phyloP scores from a whole-genome alignment of 108 stramenopile genomes.

The Licmophora abbreviata region DNA sequence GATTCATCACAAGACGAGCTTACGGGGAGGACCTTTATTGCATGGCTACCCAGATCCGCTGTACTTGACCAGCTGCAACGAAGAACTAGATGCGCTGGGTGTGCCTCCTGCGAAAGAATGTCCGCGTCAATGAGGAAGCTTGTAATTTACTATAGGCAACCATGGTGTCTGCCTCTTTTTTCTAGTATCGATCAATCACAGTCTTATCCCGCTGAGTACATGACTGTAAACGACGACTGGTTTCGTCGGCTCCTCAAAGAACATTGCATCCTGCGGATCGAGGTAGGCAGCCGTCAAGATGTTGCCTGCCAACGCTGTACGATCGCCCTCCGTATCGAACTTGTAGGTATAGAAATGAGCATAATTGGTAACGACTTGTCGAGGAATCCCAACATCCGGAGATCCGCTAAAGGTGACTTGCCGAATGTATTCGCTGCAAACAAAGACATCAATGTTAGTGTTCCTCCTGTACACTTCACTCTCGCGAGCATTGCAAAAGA shows the following conservation, averaged over 20 bases:
- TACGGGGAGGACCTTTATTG: no score
- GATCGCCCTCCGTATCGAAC: conserved; percentile 5
- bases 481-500: conserved; percentile 76
- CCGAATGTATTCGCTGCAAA: conserved; percentile 63
- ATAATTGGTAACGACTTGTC: conserved; percentile 67
- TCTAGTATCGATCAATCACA: no score
- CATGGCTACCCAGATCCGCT: no score
- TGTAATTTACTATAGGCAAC: no score
- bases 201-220: conserved; percentile 32
- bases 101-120: no score
- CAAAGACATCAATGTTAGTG: conserved; percentile 34
- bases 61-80: no score
- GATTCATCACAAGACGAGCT: no score
- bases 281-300: conserved; percentile 66
- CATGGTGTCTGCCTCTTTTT: no score
- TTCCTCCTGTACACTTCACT: conserved; percentile 29
- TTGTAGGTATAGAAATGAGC: conserved; percentile 78
- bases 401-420: conserved; percentile 76
- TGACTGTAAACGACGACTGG: conserved; percentile 76
- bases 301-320: conserved; percentile 43
- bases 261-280: conserved; percentile 75
- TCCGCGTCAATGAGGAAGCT: no score
- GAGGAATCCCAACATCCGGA: conserved; percentile 61
- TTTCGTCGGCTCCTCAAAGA: conserved; percentile 72
- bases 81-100: no score